Conservation (phyloP, 2,329 filamentous ascomycete species). For the Colletotrichum scovillei region DNA sequence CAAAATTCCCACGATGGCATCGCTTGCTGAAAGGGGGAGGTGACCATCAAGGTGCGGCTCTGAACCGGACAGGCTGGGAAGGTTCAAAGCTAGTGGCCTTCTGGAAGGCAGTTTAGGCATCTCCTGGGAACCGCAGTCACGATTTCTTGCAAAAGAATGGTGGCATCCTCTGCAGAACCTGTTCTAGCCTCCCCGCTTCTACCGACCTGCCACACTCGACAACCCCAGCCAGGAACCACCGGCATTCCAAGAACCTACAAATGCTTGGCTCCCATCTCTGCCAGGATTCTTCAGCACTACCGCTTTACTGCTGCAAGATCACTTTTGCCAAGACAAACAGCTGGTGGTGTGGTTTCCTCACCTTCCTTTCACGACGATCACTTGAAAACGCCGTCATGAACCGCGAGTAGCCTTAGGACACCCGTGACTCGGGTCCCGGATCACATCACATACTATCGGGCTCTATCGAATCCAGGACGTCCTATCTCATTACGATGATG, state of each 20-base stretch:
- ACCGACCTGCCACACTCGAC: background rate
- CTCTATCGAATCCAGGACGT: background rate
- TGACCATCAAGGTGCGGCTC: conserved; percentile 22
- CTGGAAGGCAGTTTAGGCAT: background rate
- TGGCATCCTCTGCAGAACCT: background rate
- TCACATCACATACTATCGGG: background rate
- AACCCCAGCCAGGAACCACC: background rate
- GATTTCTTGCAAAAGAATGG: background rate
- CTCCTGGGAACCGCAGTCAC: background rate
- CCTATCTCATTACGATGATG: background rate
- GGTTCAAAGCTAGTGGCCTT: background rate
- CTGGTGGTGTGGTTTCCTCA: background rate
- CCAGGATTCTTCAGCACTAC: background rate
- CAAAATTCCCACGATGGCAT: background rate
- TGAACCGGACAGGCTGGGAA: no score
- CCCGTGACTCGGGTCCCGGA: background rate
- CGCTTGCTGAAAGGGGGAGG: conserved; percentile 19
- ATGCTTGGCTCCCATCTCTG: background rate
- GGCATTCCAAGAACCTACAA: background rate
- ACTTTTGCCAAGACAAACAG: conserved; percentile 5
- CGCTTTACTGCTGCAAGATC: background rate
- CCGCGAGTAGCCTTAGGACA: background rate
- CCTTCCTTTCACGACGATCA: conserved; percentile 11
- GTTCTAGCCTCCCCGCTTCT: background rate
- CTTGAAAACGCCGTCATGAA: background rate